Conservation (phyloP, 2,329 filamentous ascomycete genomes). For the Penicillium oxalicum region DNA sequence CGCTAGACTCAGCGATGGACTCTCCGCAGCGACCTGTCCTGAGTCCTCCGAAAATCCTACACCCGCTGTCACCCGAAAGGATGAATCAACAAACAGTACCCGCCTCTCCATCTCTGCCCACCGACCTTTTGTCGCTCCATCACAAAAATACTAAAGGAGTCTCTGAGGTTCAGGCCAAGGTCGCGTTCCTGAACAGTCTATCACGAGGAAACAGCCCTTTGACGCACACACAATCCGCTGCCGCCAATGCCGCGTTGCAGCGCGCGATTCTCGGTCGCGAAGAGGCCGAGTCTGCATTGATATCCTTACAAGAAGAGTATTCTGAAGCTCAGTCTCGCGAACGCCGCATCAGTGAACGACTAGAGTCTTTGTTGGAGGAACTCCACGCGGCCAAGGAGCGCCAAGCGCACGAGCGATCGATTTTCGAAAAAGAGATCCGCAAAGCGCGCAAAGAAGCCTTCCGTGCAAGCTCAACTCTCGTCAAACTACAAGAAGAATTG, state of each 20-base stretch:
- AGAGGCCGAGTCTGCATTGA: constrained; percentile 40
- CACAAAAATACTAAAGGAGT: constrained; percentile 32
- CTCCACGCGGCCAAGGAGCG: constrained; percentile 47
- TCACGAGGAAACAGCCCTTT: constrained; percentile 31
- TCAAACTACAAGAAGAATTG: constrained; percentile 50
- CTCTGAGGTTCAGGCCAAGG: constrained; percentile 45
- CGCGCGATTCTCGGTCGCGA: constrained; percentile 42
- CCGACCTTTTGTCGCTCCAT: constrained; percentile 32
- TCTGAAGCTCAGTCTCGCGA: constrained; percentile 41
- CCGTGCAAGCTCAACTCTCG: constrained; percentile 49
- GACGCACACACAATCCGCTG: constrained; percentile 24
- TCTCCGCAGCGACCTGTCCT: constrained; percentile 30
- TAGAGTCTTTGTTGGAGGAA: constrained; percentile 47
- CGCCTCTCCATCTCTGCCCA: constrained; percentile 35
- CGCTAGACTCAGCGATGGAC: constrained; percentile 26
- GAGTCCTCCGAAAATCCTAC: constrained; percentile 34
- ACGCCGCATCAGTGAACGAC: constrained; percentile 40
- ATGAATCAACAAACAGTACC: constrained; percentile 44
- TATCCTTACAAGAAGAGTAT: constrained; percentile 31
- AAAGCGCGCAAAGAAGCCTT: constrained; percentile 54
- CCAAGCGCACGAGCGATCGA: constrained; percentile 41
- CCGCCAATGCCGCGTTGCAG: constrained; percentile 41
- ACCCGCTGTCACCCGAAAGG: constrained; percentile 44
- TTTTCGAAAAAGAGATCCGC: constrained; percentile 54
- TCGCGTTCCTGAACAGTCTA: constrained; percentile 45